Evolutionary conservation across 1,139 yeast species (phyloP).

Genomic region (Dujonia santamariae): DNA sequence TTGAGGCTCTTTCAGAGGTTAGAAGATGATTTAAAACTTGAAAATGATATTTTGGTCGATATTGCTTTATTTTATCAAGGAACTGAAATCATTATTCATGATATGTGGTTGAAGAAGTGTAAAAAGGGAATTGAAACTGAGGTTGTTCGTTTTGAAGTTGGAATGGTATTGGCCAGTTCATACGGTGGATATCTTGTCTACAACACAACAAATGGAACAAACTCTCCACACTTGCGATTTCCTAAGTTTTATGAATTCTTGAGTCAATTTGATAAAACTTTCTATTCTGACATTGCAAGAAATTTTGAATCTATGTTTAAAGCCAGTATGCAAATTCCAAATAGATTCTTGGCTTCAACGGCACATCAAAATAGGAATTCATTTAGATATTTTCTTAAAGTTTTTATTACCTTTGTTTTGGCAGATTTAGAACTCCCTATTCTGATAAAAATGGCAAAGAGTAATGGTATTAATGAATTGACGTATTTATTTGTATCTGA

Average conservation of each 20-base stretch:
- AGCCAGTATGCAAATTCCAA: slow-evolving; percentile 7
- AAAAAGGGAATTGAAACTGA: slow-evolving; percentile 9
- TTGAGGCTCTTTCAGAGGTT: background rate
- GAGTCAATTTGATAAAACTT: slow-evolving; percentile 2
- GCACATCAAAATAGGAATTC: background rate
- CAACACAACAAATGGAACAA: slow-evolving; percentile 12
- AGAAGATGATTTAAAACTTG: slow-evolving; percentile 4
- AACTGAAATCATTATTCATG: slow-evolving; percentile 13
- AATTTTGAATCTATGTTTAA: slow-evolving; percentile 6
- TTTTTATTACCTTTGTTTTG: slow-evolving; percentile 9
- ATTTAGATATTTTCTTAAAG: slow-evolving; percentile 6
- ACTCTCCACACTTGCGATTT: slow-evolving; percentile 24
- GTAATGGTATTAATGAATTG: slow-evolving; percentile 10
- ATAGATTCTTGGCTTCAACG: background rate
- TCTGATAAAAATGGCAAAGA: background rate
- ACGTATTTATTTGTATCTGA: slow-evolving; percentile 7
- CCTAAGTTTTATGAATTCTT: slow-evolving; percentile 22
- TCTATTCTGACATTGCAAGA: background rate
- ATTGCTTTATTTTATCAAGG: slow-evolving; percentile 9
- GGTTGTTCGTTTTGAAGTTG: slow-evolving; percentile 21
- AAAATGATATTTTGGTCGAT: slow-evolving; percentile 6
- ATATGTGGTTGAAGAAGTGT: slow-evolving; percentile 19
- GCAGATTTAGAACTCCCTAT: too few species aligned
- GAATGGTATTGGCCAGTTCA: slow-evolving; percentile 12
- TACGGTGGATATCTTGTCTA: slow-evolving; percentile 6